phyloP scores from a whole-genome alignment of 805 yeast genomes.

The Cyberlindnera misumaiensis region DNA sequence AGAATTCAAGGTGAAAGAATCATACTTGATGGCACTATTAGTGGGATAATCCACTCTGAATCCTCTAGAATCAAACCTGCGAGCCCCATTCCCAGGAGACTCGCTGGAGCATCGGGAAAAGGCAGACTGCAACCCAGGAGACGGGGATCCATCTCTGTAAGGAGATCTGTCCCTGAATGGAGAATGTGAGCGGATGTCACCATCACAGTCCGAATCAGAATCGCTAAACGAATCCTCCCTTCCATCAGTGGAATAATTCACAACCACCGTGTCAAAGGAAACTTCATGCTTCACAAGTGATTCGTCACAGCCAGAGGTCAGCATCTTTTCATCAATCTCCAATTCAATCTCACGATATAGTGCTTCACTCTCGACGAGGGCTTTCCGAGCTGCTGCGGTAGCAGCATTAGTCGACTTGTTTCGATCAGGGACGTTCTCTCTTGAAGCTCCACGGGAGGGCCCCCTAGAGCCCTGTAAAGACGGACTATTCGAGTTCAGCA shows the following conservation, averaged over 20 bases:
- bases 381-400: not conserved
- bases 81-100: not conserved
- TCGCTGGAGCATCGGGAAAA: not conserved
- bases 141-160: too few relatives aligned
- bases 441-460: not conserved
- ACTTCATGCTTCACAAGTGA: slow-evolving; percentile 1
- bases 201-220: slow-evolving; percentile 1
- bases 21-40: slow-evolving; percentile 8
- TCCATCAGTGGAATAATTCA: slow-evolving; percentile 2
- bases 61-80: slow-evolving; percentile 7
- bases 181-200: slow-evolving; percentile 8
- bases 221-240: not conserved
- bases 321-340: not conserved
- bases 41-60: slow-evolving; percentile 21
- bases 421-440: not conserved
- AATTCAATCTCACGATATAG: slow-evolving; percentile 1
- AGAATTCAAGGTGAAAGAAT: slow-evolving; percentile 10
- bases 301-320: not conserved
- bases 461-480: too few relatives aligned
- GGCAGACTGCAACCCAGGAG: too few relatives aligned
- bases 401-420: not conserved
- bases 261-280: slow-evolving; percentile 7
- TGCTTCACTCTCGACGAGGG: not conserved
- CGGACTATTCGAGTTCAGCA: too few relatives aligned
- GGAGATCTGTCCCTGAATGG: slow-evolving; percentile 8